These are phyloP conservation scores for Pinus albicaulis DNA, from an alignment of 75 land plant genomes.

Conservation along the genomic window DNA sequence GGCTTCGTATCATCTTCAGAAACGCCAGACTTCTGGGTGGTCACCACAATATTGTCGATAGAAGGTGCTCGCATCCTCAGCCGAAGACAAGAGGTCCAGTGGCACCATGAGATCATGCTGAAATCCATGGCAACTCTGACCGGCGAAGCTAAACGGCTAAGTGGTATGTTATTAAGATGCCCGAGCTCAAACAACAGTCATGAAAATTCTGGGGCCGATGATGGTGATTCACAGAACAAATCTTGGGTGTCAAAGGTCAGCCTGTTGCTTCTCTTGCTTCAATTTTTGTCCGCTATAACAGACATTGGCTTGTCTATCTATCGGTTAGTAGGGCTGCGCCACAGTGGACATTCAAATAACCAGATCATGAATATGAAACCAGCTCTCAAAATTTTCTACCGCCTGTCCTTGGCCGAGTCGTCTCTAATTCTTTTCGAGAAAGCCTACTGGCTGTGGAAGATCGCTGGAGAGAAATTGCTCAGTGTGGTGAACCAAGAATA, in stretches of 20 bases:
- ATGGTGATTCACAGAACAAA: constrained; percentile 20
- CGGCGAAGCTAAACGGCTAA: neutral
- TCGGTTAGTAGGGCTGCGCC: constrained; percentile 47
- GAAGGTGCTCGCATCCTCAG: constrained; percentile 4
- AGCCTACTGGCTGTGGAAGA: constrained; percentile 60
- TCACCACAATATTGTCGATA: too few relatives aligned
- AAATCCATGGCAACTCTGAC: too few relatives aligned
- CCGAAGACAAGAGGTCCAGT: constrained; percentile 86
- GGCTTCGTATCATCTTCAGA: too few relatives aligned
- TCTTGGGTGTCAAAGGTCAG: constrained; percentile 28
- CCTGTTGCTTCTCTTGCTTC: constrained; percentile 60
- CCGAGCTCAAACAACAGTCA: too few relatives aligned
- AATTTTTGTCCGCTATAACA: constrained; percentile 53
- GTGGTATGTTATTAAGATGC: too few relatives aligned
- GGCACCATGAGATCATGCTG: constrained; percentile 56
- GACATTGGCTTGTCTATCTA: constrained; percentile 54
- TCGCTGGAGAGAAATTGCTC: constrained; percentile 37
- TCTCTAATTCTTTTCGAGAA: constrained; percentile 35
- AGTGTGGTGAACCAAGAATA: constrained; percentile 47
- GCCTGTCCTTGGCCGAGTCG: constrained; percentile 62
- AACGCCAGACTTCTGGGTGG: too few relatives aligned
- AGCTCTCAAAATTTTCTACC: constrained; percentile 67
- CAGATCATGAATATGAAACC: constrained; percentile 32
- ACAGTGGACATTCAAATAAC: constrained; percentile 23
- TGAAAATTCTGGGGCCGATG: too few relatives aligned